phyloP scores from a whole-genome alignment of 441 rosid species.

The Adansonia madagascariensis region DNA sequence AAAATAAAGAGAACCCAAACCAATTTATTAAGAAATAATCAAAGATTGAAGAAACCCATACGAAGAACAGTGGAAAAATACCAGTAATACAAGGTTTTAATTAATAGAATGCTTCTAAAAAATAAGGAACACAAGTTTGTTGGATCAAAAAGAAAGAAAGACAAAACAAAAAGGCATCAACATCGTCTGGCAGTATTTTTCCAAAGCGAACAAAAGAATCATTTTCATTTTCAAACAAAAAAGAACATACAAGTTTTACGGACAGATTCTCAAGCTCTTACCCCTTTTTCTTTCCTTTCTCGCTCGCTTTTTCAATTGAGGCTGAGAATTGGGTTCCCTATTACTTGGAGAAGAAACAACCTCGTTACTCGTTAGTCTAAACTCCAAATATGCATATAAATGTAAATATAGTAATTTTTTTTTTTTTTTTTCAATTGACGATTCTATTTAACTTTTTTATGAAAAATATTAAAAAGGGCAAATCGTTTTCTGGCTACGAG shows the following conservation, averaged over 20 bases:
- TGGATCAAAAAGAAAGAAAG: slow-evolving; percentile 1
- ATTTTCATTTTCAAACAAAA: neutral
- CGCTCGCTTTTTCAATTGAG: neutral
- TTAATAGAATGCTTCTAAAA: neutral
- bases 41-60: neutral
- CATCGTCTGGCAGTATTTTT: neutral
- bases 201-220: neutral
- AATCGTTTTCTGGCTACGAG: neutral
- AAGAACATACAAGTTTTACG: neutral
- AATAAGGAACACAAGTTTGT: neutral
- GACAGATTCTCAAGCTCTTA: neutral
- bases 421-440: no score
- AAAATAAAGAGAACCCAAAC: neutral
- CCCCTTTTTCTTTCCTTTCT: neutral
- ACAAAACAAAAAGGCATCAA: neutral
- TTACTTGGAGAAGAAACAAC: neutral
- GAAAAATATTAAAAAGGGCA: neutral
- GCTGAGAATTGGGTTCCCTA: neutral
- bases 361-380: neutral
- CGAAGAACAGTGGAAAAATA: neutral
- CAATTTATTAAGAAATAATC: neutral
- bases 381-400: no score
- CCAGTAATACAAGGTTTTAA: neutral
- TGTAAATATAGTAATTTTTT: neutral
- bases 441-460: neutral